Base-by-base conservation (phyloP, 352 stramenopile species). In the Thraustotheca clavata region DNA sequence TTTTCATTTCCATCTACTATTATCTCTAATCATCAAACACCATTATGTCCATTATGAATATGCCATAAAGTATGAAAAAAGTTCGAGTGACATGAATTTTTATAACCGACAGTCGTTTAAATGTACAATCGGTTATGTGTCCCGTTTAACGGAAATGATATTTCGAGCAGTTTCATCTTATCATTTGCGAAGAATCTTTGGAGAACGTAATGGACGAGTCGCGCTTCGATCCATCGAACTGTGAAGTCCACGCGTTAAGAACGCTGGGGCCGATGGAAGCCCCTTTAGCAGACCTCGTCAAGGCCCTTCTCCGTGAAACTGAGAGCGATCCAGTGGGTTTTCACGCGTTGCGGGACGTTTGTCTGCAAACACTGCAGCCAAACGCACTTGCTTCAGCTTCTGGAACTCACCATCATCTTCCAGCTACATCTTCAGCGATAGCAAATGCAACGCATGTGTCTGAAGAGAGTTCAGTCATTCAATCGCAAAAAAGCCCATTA, bases 381-480 rank as follows among this genome's bases (percentile, higher is more conserved):
- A 65, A 34, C 57, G 47, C 57, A 20, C n/a, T 38, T 11, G 7
- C 35, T n/a, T 62, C 55, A 26, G 18, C 33, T 22, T n/a, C 29
- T 7, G 16, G 49, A 26, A 48, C 39, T 26, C 55, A 62, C 11
- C 55, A 48, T 1, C 55, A 62, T 32, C 22, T 62, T 38, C 55
- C 39, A 46, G 55, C 55, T 41, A 52, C 57, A 18, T 55, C 57
- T 18, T 29, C 57, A 0, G 38, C 38, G 36, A 26, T 65, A 7
- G 38, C 57, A 7, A 65, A 65, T 26, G 57, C 57, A 16, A 46
- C 29, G 3, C 57, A 65, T 43, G 57, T 46, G 20, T 52, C 38
- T 2, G 57, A 65, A 55, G 57, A 65, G 24, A 65, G 22, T 46
- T 54, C 22, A 12, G 57, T 54, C 14, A 55, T 65, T 54, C 57